phyloP scores from a whole-genome alignment of 2,329 filamentous ascomycete genomes.

The Fusarium marasasianum region DNA sequence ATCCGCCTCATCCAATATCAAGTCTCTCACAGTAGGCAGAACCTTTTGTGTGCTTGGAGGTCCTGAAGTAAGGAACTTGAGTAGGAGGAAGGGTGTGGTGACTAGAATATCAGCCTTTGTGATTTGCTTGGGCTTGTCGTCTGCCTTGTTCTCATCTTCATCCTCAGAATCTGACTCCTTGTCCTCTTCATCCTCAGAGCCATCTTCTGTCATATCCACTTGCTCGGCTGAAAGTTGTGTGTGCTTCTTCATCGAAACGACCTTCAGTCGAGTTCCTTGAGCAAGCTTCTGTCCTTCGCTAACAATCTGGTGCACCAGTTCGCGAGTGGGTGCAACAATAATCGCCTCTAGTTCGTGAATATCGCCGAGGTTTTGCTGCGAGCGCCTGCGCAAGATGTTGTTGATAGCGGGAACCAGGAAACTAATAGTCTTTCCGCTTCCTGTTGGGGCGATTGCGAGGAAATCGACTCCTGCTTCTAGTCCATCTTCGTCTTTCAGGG shows the following conservation, averaged over 20 bases:
- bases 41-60: slow-evolving; percentile 57
- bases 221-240: slow-evolving; percentile 71
- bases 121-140: slow-evolving; percentile 42
- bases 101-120: slow-evolving; percentile 53
- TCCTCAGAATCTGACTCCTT: slow-evolving; percentile 52
- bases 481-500: slow-evolving; percentile 53
- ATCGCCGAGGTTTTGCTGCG: slow-evolving; percentile 52
- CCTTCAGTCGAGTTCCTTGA: slow-evolving; percentile 77
- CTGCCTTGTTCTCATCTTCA: slow-evolving; percentile 34
- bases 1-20: slow-evolving; percentile 94
- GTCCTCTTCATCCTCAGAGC: slow-evolving; percentile 53
- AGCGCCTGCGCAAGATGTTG: slow-evolving; percentile 69
- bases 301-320: slow-evolving; percentile 81
- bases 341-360: slow-evolving; percentile 69
- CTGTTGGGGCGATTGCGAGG: slow-evolving; percentile 89
- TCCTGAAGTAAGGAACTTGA: slow-evolving; percentile 71
- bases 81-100: slow-evolving; percentile 67
- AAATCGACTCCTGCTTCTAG: slow-evolving; percentile 70
- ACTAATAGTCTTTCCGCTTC: slow-evolving; percentile 94
- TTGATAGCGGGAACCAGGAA: slow-evolving; percentile 91
- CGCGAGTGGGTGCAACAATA: slow-evolving; percentile 81
- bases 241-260: slow-evolving; percentile 85
- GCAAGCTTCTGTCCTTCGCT: slow-evolving; percentile 88
- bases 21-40: slow-evolving; percentile 73
- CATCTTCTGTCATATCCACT: slow-evolving; percentile 50